phyloP scores from a whole-genome alignment of 441 rosid species.

The Capsella rubella region DNA sequence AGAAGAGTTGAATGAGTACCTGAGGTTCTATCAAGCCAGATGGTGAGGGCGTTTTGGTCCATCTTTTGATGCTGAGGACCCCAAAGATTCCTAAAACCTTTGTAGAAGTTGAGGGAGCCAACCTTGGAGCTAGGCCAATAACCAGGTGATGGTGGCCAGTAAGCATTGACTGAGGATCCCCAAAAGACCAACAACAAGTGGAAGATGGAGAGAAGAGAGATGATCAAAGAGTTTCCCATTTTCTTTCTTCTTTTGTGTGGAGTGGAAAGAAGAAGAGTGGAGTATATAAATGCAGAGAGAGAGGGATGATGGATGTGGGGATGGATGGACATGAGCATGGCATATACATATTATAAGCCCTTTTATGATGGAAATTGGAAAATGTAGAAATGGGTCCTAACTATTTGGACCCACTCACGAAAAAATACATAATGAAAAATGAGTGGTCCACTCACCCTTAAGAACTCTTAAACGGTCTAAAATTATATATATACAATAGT shows the following conservation, averaged over 20 bases:
- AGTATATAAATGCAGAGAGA: conserved; percentile 54
- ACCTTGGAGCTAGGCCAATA: conserved; percentile 89
- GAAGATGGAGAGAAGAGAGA: conserved; percentile 46
- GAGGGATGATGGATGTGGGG: conserved; percentile 39
- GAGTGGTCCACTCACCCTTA: conserved; percentile 46
- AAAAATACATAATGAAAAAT: conserved; percentile 41
- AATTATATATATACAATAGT: conserved; percentile 6
- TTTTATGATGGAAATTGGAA: conserved; percentile 41
- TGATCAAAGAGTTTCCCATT: conserved; percentile 46
- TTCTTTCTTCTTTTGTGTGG: conserved; percentile 22
- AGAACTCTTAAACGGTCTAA: conserved; percentile 45
- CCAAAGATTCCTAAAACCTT: conserved; percentile 85
- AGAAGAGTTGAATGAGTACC: conserved; percentile 50
- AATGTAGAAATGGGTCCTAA: conserved; percentile 32
- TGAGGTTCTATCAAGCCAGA: conserved; percentile 87
- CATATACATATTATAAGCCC: conserved; percentile 30
- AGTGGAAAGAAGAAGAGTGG: conserved; percentile 45
- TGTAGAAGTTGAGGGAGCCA: conserved; percentile 66
- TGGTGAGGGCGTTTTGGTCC: conserved; percentile 67
- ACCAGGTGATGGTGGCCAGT: conserved; percentile 89
- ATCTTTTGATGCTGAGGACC: conserved; percentile 80
- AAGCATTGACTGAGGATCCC: conserved; percentile 57
- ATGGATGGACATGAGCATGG: conserved; percentile 38
- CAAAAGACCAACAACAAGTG: conserved; percentile 44
- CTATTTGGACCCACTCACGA: conserved; percentile 44